phyloP scores from a whole-genome alignment of 305 asterid species.

The Ajuga reptans region DNA sequence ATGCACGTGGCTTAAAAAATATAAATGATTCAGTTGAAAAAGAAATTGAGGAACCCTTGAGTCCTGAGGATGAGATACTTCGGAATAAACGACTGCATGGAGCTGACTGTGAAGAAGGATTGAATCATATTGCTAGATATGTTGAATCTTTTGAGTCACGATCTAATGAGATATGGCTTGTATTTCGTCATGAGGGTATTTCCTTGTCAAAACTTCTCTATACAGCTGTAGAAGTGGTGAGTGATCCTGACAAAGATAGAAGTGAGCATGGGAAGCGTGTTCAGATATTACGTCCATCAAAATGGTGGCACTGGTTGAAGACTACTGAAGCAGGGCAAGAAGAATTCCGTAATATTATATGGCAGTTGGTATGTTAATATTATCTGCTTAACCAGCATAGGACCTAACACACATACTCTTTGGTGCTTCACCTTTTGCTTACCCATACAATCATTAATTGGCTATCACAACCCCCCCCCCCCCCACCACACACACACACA shows the following conservation, averaged over 20 bases:
- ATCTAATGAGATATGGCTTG: slow-evolving; percentile 95
- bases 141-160: slow-evolving; percentile 90
- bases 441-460: neutral
- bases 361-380: slow-evolving; percentile 69
- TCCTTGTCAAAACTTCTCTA: slow-evolving; percentile 87
- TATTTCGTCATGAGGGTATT: slow-evolving; percentile 84
- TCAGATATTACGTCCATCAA: slow-evolving; percentile 88
- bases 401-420: slow-evolving; percentile 8
- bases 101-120: slow-evolving; percentile 60
- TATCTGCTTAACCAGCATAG: neutral
- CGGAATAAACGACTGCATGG: slow-evolving; percentile 29
- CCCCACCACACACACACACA: neutral
- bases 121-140: slow-evolving; percentile 90
- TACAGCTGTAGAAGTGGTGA: slow-evolving; percentile 73
- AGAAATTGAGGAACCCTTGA: slow-evolving; percentile 32
- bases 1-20: slow-evolving; percentile 24
- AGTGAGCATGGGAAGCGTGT: slow-evolving; percentile 54
- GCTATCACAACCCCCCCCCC: neutral
- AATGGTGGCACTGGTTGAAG: slow-evolving; percentile 98
- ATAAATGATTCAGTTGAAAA: slow-evolving; percentile 33
- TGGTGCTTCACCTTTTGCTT: neutral
- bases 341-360: slow-evolving; percentile 74
- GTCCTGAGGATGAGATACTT: slow-evolving; percentile 32
- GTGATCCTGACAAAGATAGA: slow-evolving; percentile 41
- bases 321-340: slow-evolving; percentile 82